These are phyloP conservation scores for Casaregolazyma lundiana DNA, from an alignment of 1,139 yeast species.

Conservation along the genomic window DNA sequence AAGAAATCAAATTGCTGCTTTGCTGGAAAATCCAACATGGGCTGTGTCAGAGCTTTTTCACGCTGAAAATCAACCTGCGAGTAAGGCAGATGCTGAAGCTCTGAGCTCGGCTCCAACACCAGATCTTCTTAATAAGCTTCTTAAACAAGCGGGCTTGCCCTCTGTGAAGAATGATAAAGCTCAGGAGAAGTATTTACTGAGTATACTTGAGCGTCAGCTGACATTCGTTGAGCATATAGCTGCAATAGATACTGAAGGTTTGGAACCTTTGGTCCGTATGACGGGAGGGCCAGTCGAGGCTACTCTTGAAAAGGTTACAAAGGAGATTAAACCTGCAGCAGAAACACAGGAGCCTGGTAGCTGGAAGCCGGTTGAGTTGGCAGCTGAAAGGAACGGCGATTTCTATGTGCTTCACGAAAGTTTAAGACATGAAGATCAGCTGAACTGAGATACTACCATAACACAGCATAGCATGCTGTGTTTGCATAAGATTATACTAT, in stretches of 20 bases:
- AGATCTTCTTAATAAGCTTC: conserved; percentile 24
- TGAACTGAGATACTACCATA: not conserved
- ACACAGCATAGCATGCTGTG: not conserved
- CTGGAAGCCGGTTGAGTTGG: conserved; percentile 31
- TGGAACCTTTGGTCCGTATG: conserved; percentile 33
- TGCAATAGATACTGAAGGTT: conserved; percentile 31
- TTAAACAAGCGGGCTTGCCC: conserved; percentile 28
- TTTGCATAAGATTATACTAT: not conserved
- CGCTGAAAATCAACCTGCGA: conserved; percentile 13
- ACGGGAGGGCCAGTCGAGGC: conserved; percentile 23
- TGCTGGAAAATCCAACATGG: conserved; percentile 27
- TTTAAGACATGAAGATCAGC: conserved; percentile 22
- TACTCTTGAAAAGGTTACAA: conserved; percentile 16
- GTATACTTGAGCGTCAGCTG: conserved; percentile 33
- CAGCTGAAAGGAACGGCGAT: conserved; percentile 25
- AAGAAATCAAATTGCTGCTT: conserved; percentile 17
- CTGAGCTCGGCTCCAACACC: conserved; percentile 20
- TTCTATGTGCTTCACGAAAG: conserved; percentile 31
- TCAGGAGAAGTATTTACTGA: conserved; percentile 21
- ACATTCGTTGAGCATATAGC: conserved; percentile 35
- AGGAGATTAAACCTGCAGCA: conserved; percentile 14
- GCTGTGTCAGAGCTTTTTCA: conserved; percentile 25
- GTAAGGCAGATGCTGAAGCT: conserved; percentile 11
- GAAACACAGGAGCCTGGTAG: conserved; percentile 16
- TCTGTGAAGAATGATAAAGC: conserved; percentile 20